Evolutionary conservation across 305 asterid species (phyloP).

Genomic region (Fraxinus greggii): DNA sequence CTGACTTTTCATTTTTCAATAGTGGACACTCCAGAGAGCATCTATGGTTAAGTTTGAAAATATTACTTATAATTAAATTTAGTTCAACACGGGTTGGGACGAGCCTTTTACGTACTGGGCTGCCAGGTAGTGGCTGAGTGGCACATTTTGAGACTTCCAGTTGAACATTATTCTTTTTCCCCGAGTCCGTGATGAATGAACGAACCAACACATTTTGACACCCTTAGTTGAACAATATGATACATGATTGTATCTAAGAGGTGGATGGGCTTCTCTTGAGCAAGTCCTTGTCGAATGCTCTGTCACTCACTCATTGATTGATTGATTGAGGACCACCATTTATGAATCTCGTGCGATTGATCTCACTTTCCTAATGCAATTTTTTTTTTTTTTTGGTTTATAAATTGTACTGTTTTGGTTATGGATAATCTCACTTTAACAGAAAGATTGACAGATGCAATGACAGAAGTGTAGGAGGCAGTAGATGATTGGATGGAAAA

Average conservation of each 20-base stretch:
- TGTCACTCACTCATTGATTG: constrained; percentile 43
- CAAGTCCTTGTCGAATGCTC: constrained; percentile 28
- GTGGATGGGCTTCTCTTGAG: constrained; percentile 33
- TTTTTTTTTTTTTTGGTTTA: constrained; percentile 23
- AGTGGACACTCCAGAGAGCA: not conserved
- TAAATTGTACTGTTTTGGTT: constrained; percentile 19
- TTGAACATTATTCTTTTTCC: not conserved
- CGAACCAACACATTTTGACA: not conserved
- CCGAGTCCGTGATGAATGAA: not conserved
- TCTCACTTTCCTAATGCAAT: constrained; percentile 27
- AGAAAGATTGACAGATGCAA: too few species aligned
- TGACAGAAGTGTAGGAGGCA: too few species aligned
- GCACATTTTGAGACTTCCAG: not conserved
- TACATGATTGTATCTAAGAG: constrained; percentile 10
- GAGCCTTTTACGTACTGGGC: not conserved
- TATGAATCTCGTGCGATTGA: constrained; percentile 33
- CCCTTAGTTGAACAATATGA: not conserved
- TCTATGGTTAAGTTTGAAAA: not conserved
- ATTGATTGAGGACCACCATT: constrained; percentile 59
- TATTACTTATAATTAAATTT: not conserved
- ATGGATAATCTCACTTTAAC: too few species aligned
- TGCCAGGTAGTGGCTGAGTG: not conserved
- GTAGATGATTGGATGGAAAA: too few species aligned
- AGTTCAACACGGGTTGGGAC: not conserved
- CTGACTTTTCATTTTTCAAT: constrained; percentile 21